A percentile compares a stretch with the other conserved stretches of the same genome.
Conservation (phyloP, 768 basidiomycete species). For the Mycena metata region DNA sequence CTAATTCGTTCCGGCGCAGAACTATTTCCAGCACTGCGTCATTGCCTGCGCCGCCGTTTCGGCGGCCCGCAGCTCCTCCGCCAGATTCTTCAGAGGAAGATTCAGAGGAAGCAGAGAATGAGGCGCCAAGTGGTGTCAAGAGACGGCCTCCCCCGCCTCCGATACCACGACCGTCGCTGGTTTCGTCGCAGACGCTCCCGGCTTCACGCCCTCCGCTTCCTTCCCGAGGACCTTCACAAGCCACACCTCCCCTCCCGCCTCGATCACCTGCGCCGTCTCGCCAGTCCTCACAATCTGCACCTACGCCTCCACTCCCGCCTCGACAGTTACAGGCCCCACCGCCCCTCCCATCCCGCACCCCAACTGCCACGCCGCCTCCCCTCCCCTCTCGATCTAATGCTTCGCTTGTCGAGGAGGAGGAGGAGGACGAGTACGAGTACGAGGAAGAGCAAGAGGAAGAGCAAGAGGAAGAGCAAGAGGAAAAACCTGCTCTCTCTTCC, state of each 20-base stretch:
- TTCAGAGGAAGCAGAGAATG: conserved; percentile 13
- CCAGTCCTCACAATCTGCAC: conserved; percentile 22
- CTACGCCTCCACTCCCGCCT: conserved; percentile 25
- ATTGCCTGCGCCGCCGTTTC: conserved; percentile 22
- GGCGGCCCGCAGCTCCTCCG: conserved; percentile 21
- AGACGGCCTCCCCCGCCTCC: conserved; percentile 27
- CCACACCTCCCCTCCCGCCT: conserved; percentile 28
- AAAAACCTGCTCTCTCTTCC: conserved; percentile 17
- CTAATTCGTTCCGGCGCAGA: conserved; percentile 26
- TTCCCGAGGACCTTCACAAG: conserved; percentile 17
- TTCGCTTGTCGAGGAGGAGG: conserved; percentile 25
- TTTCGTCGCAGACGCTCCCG: conserved; percentile 13
- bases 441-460: conserved; percentile 13
- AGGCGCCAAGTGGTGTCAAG: conserved; percentile 4
- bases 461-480: conserved; percentile 11
- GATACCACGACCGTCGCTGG: conserved; percentile 21
- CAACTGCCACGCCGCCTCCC: conserved; percentile 19
- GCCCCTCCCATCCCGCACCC: conserved; percentile 28
- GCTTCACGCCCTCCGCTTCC: conserved; percentile 28
- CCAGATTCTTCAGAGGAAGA: conserved; percentile 5
- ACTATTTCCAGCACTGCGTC: conserved; percentile 19
- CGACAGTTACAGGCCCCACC: conserved; percentile 24
- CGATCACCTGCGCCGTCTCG: conserved; percentile 29
- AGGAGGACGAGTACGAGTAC: background rate
- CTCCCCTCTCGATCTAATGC: conserved; percentile 29